Evolutionary conservation across 176 grass and related monocot genomes (phyloP), one percentile per base, ranked within the genome.

Genomic region (Calamus simplicifolius): DNA sequence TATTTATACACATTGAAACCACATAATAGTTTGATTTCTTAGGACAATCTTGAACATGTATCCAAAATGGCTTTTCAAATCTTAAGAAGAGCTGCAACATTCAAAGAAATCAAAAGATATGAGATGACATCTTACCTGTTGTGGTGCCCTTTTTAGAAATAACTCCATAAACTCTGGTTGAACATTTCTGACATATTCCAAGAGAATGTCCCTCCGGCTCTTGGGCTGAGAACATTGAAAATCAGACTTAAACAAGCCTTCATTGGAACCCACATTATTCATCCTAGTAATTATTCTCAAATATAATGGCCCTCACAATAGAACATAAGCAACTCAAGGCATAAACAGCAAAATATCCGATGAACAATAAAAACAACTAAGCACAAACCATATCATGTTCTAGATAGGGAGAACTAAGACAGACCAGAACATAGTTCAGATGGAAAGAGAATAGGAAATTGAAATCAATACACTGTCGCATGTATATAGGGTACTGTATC

Each of bases 121-220:
- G 7, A 29, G 25, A 54, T 23, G 49, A 21, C 18, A 52, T 17
- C 17, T 23, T 48, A 96, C 91, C 86, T 90, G 91, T 51, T 80
- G 16, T 21, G 91, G 83, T 26, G 91, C 91, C 72, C 80, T 83
- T 77, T 87, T 96, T 10, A 96, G 50, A 61, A 96, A 96, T 66
- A 96, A 61, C 27, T 96, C 91, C 91, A 96, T 87, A 68, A 96
- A 96, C 65, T 90, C 91, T 16, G 91, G 91, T 38, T 96, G 74
- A 35, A 96, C 86, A 58, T 76, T 87, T 82, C 78, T 96, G 3
- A 85, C 77, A 52, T 96, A 96, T 77, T 96, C 86, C 48, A 96
- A 75, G 30, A 96, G 86, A 71, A 96, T 85, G 19, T 85, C 91
- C 81, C 86, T 87, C 73, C 80, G 75, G 62, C 77, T 82, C 58